phyloP scores from a whole-genome alignment of 176 grass and related monocot species.

The Chrysopogon serrulatus region DNA sequence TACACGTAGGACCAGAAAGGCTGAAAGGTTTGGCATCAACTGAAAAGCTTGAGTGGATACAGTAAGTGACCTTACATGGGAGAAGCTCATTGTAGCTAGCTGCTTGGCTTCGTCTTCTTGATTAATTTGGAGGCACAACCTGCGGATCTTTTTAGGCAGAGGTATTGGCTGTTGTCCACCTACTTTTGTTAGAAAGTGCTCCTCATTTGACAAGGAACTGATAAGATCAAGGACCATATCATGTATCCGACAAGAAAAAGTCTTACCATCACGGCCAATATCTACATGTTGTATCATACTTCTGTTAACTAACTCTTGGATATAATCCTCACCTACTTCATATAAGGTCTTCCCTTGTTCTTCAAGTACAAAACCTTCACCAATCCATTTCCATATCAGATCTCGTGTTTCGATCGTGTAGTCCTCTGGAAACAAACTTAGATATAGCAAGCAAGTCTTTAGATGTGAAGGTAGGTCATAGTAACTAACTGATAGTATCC shows the following conservation, averaged over 20 bases:
- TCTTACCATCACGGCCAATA: neutral
- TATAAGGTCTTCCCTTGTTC: neutral
- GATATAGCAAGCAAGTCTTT: neutral
- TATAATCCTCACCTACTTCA: neutral
- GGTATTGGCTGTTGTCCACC: neutral
- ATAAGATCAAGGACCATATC: conserved; percentile 18
- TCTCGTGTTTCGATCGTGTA: accelerated
- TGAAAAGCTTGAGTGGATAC: neutral
- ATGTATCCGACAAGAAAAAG: neutral
- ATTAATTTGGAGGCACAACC: neutral
- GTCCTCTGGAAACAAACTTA: conserved; percentile 8
- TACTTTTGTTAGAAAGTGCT: neutral
- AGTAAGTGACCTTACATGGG: neutral
- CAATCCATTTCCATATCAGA: conserved; percentile 26
- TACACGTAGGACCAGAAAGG: neutral
- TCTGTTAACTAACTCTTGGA: neutral
- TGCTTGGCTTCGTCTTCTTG: neutral
- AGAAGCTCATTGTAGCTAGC: neutral
- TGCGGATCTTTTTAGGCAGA: neutral
- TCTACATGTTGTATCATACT: neutral
- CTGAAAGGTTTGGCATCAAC: neutral
- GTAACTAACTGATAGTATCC: neutral
- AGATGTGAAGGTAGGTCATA: neutral
- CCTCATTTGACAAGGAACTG: conserved; percentile 3
- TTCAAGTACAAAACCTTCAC: neutral